Evolutionary conservation across 73 alveolate genomes (phyloP), one percentile per base, ranked within the genome.

Genomic region (Paramecium tetraurelia): DNA sequence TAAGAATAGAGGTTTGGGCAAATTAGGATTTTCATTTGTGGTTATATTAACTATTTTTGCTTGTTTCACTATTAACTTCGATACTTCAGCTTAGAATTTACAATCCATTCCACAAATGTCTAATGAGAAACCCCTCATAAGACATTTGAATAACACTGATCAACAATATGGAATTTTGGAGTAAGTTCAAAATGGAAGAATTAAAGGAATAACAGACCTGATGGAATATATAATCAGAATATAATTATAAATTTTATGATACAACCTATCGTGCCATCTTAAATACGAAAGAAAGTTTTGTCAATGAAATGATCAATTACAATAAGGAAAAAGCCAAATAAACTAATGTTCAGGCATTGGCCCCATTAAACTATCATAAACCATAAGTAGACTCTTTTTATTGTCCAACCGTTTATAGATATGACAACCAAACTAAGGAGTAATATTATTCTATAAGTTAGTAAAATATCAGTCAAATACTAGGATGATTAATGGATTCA

Each of bases 181-280:
- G 16, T 14, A 14, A 31, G 16, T 75, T 16, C 7, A 16, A 75
- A 44, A 33, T 10, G 24, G 48, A 8, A 21, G 48, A 36, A 75
- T 21, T 7, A 75, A 75, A 36, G 68, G 68, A 36, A 33, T 40
- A 6, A 75, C 87, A n/a, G 58, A 33, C 18, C 9, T 75, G 3
- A 75, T 75, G 68, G 87, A 68, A 75, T 40, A 33, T 72, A 31
- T n/a, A 72, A 11, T 72, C 59, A 72, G 86, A 63, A 63, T 63
- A 29, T 18, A 72, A 35, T n/a, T 4, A 33, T 38, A 72, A 72
- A 72, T 72, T 35, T 72, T 1, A 20, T n/a, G 86, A 72, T 72
- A 35, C 86, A 31, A 72, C 59, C 36, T 72, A 72, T 72, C 20
- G 68, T 5, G 24, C 50, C 12, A 35, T 72, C 18, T 20, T 38